A percentile compares a stretch with the other conserved stretches of the same genome.
Evolutionary conservation across 2,329 filamentous ascomycete species (phyloP).

Genomic region (Septoria petroselini): DNA sequence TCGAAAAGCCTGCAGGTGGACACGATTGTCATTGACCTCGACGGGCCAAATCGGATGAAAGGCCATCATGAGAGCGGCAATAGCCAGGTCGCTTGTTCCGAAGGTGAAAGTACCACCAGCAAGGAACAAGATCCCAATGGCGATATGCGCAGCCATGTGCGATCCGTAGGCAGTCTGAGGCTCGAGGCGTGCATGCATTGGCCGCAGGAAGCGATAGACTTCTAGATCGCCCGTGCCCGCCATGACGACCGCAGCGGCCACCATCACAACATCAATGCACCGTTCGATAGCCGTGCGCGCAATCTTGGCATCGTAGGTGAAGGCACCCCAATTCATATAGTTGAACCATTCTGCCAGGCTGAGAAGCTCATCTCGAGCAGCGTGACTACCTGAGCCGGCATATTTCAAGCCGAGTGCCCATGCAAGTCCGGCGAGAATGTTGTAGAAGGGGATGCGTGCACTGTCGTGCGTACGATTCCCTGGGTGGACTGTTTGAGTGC

Average conservation of each 20-base stretch:
- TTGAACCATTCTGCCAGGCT: constrained; percentile 66
- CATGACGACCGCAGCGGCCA: constrained; percentile 87
- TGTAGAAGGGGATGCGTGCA: constrained; percentile 86
- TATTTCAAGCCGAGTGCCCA: constrained; percentile 57
- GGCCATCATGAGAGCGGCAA: constrained; percentile 79
- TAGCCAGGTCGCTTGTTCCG: constrained; percentile 79
- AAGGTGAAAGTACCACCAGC: constrained; percentile 92
- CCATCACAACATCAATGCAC: constrained; percentile 82
- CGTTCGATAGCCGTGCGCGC: constrained; percentile 79
- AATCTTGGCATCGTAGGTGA: constrained; percentile 76
- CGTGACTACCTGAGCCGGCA: constrained; percentile 53
- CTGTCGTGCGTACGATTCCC: constrained; percentile 57
- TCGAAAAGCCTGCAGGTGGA: constrained; percentile 91
- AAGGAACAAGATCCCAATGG: constrained; percentile 84
- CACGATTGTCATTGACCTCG: constrained; percentile 86
- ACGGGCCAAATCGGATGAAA: constrained; percentile 94
- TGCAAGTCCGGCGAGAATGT: constrained; percentile 84
- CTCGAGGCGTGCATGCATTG: constrained; percentile 83
- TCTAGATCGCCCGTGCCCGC: constrained; percentile 87
- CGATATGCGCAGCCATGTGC: constrained; percentile 87
- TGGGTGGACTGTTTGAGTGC: constrained; percentile 21
- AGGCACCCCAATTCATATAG: constrained; percentile 28
- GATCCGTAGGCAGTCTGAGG: constrained; percentile 85
- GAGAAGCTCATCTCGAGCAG: constrained; percentile 76
- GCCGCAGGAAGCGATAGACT: constrained; percentile 79